phyloP scores from a whole-genome alignment of 805 yeast genomes.

The Blastobotrys mokoenaii region DNA sequence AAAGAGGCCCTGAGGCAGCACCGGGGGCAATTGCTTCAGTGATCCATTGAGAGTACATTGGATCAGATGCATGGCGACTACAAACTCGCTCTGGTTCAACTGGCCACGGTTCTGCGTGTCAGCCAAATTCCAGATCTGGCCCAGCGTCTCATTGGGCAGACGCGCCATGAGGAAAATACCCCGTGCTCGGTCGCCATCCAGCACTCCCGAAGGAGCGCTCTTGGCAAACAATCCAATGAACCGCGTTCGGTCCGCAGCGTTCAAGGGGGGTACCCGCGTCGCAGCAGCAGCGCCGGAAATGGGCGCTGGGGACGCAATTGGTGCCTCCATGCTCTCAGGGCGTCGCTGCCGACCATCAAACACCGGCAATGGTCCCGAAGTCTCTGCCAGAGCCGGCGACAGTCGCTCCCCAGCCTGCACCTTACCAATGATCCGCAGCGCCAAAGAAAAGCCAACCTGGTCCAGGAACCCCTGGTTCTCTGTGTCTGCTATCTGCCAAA shows the following conservation, averaged over 20 bases:
- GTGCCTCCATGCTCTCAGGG: slow-evolving; percentile 5
- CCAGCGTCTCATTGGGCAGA: slow-evolving; percentile 66
- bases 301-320: slow-evolving; percentile 13
- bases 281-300: slow-evolving; percentile 5
- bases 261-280: slow-evolving; percentile 27
- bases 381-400: slow-evolving; percentile 43
- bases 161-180: slow-evolving; percentile 84
- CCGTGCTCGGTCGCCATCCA: slow-evolving; percentile 75
- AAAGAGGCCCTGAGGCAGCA: slow-evolving; percentile 33
- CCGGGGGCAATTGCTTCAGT: slow-evolving; percentile 47
- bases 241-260: slow-evolving; percentile 29
- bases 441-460: slow-evolving; percentile 71
- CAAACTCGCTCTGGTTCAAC: slow-evolving; percentile 65
- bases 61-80: slow-evolving; percentile 91
- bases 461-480: slow-evolving; percentile 78
- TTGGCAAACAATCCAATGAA: slow-evolving; percentile 50
- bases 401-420: slow-evolving; percentile 67
- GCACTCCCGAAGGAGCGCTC: slow-evolving; percentile 47
- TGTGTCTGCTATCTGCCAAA: slow-evolving; percentile 94
- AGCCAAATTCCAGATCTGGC: slow-evolving; percentile 82
- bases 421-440: slow-evolving; percentile 83
- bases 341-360: slow-evolving; percentile 32
- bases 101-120: slow-evolving; percentile 71
- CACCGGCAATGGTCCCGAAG: slow-evolving; percentile 55
- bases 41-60: slow-evolving; percentile 68